A percentile compares a stretch with the other conserved stretches of the same genome.
phyloP scores from a whole-genome alignment of 306 rosid species.

The Cicer cuneatum region DNA sequence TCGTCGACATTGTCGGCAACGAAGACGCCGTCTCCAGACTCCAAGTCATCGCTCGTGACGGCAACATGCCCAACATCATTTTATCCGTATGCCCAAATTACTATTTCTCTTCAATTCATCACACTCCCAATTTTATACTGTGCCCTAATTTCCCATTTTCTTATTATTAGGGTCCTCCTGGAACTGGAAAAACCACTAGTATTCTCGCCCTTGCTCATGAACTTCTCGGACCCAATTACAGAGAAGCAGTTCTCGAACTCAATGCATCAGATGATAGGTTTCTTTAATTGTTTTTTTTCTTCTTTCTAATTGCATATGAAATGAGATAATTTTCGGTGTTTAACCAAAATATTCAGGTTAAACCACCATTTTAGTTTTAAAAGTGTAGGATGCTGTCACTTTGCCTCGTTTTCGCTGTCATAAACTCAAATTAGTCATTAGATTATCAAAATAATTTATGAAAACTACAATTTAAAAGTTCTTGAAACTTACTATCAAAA shows the following conservation, averaged over 20 bases:
- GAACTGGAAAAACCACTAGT: constrained; percentile 94
- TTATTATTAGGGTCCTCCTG: constrained; percentile 85
- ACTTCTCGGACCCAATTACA: constrained; percentile 80
- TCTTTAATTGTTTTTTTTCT: neutral
- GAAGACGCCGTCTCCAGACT: constrained; percentile 88
- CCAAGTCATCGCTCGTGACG: constrained; percentile 93
- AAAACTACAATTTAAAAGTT: too few species aligned
- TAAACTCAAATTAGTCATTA: too few species aligned
- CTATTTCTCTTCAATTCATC: neutral
- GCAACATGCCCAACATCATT: constrained; percentile 94
- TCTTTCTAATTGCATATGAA: neutral
- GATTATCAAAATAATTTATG: too few species aligned
- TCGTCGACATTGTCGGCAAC: constrained; percentile 86
- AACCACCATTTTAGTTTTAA: too few species aligned
- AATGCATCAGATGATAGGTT: constrained; percentile 96
- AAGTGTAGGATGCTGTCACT: too few species aligned
- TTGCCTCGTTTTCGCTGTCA: too few species aligned
- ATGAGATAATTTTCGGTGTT: neutral
- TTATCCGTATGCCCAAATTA: constrained; percentile 54
- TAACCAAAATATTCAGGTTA: neutral
- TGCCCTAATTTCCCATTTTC: constrained; percentile 21
- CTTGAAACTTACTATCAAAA: too few species aligned
- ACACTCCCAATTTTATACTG: neutral
- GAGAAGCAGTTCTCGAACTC: constrained; percentile 90
- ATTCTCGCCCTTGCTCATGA: constrained; percentile 94